Evolutionary conservation across 2,329 filamentous ascomycete species (phyloP).

Genomic region (Plenodomus lindquistii): DNA sequence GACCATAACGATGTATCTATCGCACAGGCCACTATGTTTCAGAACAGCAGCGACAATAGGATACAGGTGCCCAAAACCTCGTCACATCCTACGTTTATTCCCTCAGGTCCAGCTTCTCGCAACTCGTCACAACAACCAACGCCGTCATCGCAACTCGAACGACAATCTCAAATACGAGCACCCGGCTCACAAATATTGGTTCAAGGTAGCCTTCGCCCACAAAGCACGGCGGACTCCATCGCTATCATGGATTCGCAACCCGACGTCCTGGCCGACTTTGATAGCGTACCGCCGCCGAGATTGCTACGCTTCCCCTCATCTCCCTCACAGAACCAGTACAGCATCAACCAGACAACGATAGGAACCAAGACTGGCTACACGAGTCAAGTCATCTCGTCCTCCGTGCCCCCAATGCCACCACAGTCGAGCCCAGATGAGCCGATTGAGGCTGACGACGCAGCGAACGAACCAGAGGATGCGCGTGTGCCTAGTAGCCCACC

Average conservation of each 20-base stretch:
- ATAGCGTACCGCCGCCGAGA: constrained; percentile 33
- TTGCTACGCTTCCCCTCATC: constrained; percentile 42
- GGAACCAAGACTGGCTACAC: constrained; percentile 32
- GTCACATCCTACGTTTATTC: constrained; percentile 37
- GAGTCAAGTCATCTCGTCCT: constrained; percentile 37
- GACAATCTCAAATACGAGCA: constrained; percentile 20
- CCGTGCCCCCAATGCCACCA: constrained; percentile 36
- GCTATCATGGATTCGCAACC: constrained; percentile 54
- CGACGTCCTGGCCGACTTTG: constrained; percentile 26
- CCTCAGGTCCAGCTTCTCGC: constrained; percentile 22
- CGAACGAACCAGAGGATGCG: constrained; percentile 1
- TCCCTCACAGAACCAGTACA: constrained; percentile 39
- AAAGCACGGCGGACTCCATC: constrained; percentile 41
- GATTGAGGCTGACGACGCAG: constrained; percentile 21
- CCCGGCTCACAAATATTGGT: constrained; percentile 20
- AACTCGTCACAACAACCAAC: constrained; percentile 22
- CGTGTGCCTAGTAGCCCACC: constrained; percentile 46
- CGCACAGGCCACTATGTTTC: constrained; percentile 15
- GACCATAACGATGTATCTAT: constrained; percentile 21
- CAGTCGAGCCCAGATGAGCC: constrained; percentile 22
- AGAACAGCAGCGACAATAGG: constrained; percentile 21
- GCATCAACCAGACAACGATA: constrained; percentile 43
- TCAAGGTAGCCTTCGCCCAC: constrained; percentile 15
- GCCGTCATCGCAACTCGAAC: constrained; percentile 26
- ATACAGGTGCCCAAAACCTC: constrained; percentile 46